These are phyloP conservation scores for Sungouiella thailandica DNA, from an alignment of 805 yeast species.

Conservation along the genomic window DNA sequence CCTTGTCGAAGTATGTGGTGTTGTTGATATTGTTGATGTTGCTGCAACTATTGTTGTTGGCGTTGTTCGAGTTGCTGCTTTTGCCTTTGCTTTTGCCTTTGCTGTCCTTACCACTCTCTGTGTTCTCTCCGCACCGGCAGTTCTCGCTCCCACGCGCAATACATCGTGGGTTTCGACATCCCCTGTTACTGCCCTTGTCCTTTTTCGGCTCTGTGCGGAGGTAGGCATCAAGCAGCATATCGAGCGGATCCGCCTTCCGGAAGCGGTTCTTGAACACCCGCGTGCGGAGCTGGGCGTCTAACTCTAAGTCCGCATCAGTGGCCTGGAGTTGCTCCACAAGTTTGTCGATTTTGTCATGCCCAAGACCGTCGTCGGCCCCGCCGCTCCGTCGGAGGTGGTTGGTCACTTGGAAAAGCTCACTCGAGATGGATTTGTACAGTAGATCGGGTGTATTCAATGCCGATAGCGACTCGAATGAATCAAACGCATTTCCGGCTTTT, in stretches of 20 bases:
- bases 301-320: conserved; percentile 20
- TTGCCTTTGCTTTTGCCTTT: no score
- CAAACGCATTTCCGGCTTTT: background rate
- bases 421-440: conserved; percentile 12
- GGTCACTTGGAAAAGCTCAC: conserved; percentile 31
- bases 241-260: conserved; percentile 14
- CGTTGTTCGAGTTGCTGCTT: no score
- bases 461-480: background rate
- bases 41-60: no score
- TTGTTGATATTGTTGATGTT: no score
- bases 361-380: conserved; percentile 16
- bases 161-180: background rate
- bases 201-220: conserved; percentile 10
- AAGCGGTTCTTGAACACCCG: conserved; percentile 19
- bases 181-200: no score
- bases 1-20: no score
- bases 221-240: conserved; percentile 13
- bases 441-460: conserved; percentile 8
- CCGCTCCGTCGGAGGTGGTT: conserved; percentile 19
- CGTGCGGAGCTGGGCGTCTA: conserved; percentile 16
- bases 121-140: no score
- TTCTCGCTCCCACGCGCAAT: conserved; percentile 3
- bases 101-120: no score
- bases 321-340: conserved; percentile 26
- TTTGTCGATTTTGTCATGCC: conserved; percentile 34